Evolutionary conservation across 2,329 filamentous ascomycete genomes (phyloP).

Genomic region (Ophiostoma australiae): DNA sequence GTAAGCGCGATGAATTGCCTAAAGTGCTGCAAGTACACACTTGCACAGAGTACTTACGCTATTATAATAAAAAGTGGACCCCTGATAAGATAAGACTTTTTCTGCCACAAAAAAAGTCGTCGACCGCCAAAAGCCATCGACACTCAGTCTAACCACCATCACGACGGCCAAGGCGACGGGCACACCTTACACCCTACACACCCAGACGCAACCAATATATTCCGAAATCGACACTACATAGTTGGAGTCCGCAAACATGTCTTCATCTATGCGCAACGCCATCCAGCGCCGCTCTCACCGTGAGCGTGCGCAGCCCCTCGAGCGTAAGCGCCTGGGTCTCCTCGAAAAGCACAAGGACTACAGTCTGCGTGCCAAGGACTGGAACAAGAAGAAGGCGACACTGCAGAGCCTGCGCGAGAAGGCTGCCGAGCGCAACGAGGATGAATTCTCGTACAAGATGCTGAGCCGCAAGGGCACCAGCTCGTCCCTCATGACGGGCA

Average conservation of each 20-base stretch:
- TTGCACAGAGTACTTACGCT: not conserved
- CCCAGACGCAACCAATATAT: not conserved
- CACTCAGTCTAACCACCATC: not conserved
- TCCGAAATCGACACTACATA: not conserved
- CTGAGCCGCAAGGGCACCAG: slow-evolving; percentile 56
- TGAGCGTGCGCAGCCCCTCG: slow-evolving; percentile 81
- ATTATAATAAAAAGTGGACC: not conserved
- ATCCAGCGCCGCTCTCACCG: slow-evolving; percentile 59
- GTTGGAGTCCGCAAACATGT: slow-evolving; percentile 26
- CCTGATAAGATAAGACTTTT: slow-evolving; percentile 21
- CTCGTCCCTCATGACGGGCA: slow-evolving; percentile 39
- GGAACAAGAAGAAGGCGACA: slow-evolving; percentile 59
- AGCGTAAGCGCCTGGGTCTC: slow-evolving; percentile 80
- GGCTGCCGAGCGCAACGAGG: slow-evolving; percentile 61
- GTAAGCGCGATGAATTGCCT: not conserved
- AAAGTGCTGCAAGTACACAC: no score
- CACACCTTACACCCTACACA: not conserved
- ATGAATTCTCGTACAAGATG: slow-evolving; percentile 72
- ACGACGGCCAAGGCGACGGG: not conserved
- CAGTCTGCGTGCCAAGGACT: slow-evolving; percentile 55
- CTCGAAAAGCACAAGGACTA: slow-evolving; percentile 82
- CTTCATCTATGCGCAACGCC: slow-evolving; percentile 29
- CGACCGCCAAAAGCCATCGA: not conserved
- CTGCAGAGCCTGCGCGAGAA: slow-evolving; percentile 58
- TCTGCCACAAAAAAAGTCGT: slow-evolving; percentile 16